Evolutionary conservation across 768 basidiomycete genomes (phyloP).

Genomic region (Suillus ampliporus): DNA sequence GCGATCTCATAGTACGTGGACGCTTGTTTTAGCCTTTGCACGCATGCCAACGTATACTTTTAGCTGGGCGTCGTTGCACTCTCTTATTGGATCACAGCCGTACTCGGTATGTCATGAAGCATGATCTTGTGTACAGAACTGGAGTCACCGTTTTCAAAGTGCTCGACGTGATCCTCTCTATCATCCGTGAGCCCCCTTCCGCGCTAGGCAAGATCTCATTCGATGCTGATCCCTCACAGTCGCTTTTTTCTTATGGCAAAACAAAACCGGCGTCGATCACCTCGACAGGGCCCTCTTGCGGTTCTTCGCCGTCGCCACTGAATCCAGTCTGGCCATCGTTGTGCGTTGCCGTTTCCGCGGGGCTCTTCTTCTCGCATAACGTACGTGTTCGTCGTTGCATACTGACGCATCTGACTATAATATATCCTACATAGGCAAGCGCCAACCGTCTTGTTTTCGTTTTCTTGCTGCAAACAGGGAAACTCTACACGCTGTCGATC

Average conservation of each 20-base stretch:
- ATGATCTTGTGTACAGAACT: not conserved
- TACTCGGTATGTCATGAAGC: constrained; percentile 36
- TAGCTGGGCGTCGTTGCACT: constrained; percentile 45
- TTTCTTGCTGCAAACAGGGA: constrained; percentile 55
- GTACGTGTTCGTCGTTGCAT: constrained; percentile 30
- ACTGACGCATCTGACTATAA: not conserved
- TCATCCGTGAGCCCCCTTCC: constrained; percentile 38
- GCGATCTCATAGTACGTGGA: not conserved
- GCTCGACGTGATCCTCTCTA: constrained; percentile 46
- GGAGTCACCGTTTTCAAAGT: constrained; percentile 27
- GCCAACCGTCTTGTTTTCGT: constrained; percentile 51
- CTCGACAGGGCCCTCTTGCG: constrained; percentile 45
- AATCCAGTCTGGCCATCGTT: constrained; percentile 42
- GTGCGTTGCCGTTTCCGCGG: constrained; percentile 37
- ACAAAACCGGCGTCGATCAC: constrained; percentile 36
- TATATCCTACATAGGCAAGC: constrained; percentile 17
- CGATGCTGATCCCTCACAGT: constrained; percentile 32
- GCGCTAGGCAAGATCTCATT: not conserved
- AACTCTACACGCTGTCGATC: constrained; percentile 44
- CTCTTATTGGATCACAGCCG: constrained; percentile 52
- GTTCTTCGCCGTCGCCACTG: constrained; percentile 47
- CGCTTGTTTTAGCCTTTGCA: not conserved
- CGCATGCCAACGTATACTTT: not conserved
- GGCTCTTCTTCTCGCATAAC: constrained; percentile 36
- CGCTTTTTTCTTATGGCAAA: constrained; percentile 46